These are phyloP conservation scores for Podospora australis DNA, from an alignment of 495 filamentous ascomycete species.

Conservation along the genomic window DNA sequence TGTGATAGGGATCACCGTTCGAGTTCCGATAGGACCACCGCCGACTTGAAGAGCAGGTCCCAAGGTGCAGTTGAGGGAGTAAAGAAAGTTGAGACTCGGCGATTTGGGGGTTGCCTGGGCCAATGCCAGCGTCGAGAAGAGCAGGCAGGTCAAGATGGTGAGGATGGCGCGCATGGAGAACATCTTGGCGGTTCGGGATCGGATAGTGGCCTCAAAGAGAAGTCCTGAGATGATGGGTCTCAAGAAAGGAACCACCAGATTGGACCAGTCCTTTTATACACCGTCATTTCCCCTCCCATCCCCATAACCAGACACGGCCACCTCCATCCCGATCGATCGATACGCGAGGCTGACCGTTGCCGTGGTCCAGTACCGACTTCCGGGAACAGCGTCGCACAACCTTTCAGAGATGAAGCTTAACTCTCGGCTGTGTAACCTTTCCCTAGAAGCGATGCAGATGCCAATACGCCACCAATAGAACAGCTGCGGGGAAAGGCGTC, in stretches of 20 bases:
- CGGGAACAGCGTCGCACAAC: neutral
- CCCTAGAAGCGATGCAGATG: too few species aligned
- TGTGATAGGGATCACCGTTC: conserved; percentile 21
- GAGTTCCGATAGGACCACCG: conserved; percentile 11
- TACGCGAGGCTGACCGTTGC: neutral
- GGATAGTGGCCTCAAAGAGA: neutral
- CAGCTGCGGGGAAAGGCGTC: too few species aligned
- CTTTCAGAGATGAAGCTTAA: too few species aligned
- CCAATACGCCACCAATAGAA: too few species aligned
- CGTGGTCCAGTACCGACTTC: neutral
- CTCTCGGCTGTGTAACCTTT: too few species aligned
- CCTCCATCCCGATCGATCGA: too few species aligned
- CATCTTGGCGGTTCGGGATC: neutral
- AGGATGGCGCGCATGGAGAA: neutral
- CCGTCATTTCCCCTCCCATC: too few species aligned
- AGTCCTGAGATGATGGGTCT: neutral
- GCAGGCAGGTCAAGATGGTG: neutral
- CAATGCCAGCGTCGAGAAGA: neutral
- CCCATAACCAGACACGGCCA: neutral
- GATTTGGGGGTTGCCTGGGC: conserved; percentile 6
- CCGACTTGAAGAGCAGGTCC: conserved; percentile 14
- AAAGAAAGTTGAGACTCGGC: conserved; percentile 20
- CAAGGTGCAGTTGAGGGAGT: conserved; percentile 25
- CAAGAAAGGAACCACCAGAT: neutral
- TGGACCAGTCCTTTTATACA: neutral